Percentiles rank a stretch among this genome's conserved stretches.
phyloP scores from a whole-genome alignment of 2,329 filamentous ascomycete species.

The Aspergillus eucalypticola region DNA sequence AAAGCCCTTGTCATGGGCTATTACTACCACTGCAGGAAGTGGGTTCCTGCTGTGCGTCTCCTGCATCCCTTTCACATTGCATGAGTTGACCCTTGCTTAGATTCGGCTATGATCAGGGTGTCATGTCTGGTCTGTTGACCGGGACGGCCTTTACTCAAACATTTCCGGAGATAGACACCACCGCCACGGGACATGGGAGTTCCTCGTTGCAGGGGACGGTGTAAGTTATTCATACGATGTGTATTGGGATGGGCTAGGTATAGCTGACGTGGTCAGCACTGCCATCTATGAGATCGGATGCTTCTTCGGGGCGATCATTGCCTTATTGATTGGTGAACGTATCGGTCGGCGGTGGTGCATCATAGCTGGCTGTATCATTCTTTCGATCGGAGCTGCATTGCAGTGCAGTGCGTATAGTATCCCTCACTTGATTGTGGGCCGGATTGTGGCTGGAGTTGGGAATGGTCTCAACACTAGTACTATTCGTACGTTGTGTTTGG shows the following conservation, averaged over 20 bases:
- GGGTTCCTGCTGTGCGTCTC: slow-evolving; percentile 44
- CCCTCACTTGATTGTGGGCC: slow-evolving; percentile 44
- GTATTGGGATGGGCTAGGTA: no score
- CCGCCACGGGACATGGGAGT: slow-evolving; percentile 36
- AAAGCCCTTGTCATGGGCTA: slow-evolving; percentile 43
- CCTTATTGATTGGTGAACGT: slow-evolving; percentile 47
- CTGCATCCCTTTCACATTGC: slow-evolving; percentile 6
- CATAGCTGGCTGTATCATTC: slow-evolving; percentile 42
- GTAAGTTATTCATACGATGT: slow-evolving; percentile 17
- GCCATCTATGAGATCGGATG: slow-evolving; percentile 56
- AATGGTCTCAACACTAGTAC: slow-evolving; percentile 49
- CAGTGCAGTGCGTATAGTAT: slow-evolving; percentile 27
- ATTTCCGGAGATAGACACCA: slow-evolving; percentile 36
- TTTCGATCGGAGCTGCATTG: slow-evolving; percentile 33
- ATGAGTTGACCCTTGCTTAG: slow-evolving; percentile 14
- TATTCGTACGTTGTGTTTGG: slow-evolving; percentile 32
- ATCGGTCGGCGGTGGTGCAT: slow-evolving; percentile 53
- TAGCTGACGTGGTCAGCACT: slow-evolving; percentile 27
- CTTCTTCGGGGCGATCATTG: slow-evolving; percentile 55
- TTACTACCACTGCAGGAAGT: slow-evolving; percentile 45
- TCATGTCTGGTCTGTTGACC: slow-evolving; percentile 38
- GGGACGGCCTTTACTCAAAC: slow-evolving; percentile 29
- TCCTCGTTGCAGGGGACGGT: slow-evolving; percentile 50
- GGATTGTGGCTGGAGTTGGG: slow-evolving; percentile 51
- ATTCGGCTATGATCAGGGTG: slow-evolving; percentile 43